Evolutionary conservation across 2,329 filamentous ascomycete genomes (phyloP), one percentile per base, ranked within the genome.

Genomic region (Penicillium sp.): DNA sequence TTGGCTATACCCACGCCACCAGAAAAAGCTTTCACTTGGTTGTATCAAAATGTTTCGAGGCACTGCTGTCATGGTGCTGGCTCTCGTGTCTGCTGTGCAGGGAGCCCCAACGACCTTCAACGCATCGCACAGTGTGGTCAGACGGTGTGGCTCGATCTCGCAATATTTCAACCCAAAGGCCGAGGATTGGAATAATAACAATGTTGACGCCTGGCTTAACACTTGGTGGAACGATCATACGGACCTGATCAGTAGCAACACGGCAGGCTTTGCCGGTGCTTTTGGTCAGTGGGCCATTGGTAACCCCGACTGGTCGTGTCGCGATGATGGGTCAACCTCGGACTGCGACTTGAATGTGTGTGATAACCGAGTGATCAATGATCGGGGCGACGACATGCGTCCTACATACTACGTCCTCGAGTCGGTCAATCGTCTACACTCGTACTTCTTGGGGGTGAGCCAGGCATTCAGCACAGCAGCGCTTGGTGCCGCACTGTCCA

Each of bases 251-350:
- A 13, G 24, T 29, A 44, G 35, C 11, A 51, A 45, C 29, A 28
- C 36, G 4, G 48, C 28, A 27, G 51, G 51, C 1, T 53, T 53
- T 27, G 51, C 51, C 3, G 49, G 49, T 4, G 51, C 48, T 18
- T 53, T 53, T 13, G 51, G 51, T 7, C 48, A 53, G 41, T 51
- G 49, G 48, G 46, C 48, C 9, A 45, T 53, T 40, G 51, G 49
- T 6, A 47, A 53, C 24, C 46, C 46, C 3, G 49, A 53, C 38
- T 53, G 44, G 48, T 32, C 40, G 11, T 53, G 51, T 29, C 51
- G 46, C 0, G 49, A 53, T 24, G 49, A 51, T 11, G 51, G 51
- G 25, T 51, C 48, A 3, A 34, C 43, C 26, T 45, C 46, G 4
- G 46, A 44, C 34, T 51, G 51, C 13, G 44, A 51, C 25, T 24